Evolutionary conservation across 2,329 filamentous ascomycete species (phyloP).

Genomic region (Hymenoscyphus fructigenus): DNA sequence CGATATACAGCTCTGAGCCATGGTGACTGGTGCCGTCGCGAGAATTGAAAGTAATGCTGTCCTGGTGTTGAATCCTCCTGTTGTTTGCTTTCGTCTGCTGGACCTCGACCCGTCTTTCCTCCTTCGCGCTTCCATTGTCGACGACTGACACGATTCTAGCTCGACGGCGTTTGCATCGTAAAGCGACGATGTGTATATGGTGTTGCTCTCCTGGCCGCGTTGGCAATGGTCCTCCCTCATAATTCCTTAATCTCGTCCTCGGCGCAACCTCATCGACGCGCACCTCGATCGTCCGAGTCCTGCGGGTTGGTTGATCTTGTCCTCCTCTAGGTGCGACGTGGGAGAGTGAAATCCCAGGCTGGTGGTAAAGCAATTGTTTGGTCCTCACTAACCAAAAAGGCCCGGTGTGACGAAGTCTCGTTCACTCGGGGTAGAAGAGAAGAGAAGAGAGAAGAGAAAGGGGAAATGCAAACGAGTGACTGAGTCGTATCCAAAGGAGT

Average conservation of each 20-base stretch:
- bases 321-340: conserved; percentile 8
- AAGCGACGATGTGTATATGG: conserved; percentile 16
- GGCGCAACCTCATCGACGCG: conserved; percentile 26
- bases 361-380: conserved; percentile 15
- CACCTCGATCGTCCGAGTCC: conserved; percentile 10
- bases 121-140: conserved; percentile 18
- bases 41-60: conserved; percentile 34
- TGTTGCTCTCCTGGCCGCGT: conserved; percentile 17
- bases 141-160: conserved; percentile 11
- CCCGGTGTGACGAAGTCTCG: conserved; percentile 7
- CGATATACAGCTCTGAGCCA: conserved; percentile 55
- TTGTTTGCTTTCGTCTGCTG: conserved; percentile 25
- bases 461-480: conserved; percentile 29
- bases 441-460: conserved; percentile 21
- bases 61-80: conserved; percentile 25
- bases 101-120: conserved; percentile 6
- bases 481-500: conserved; percentile 20
- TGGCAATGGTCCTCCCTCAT: conserved; percentile 30
- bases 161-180: conserved; percentile 22
- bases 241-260: conserved; percentile 22
- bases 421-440: conserved; percentile 14
- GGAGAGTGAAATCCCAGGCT: not conserved
- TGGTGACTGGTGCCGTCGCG: conserved; percentile 30
- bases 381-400: conserved; percentile 23
- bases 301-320: conserved; percentile 23